Evolutionary conservation across 2,329 filamentous ascomycete species (phyloP).

Genomic region (Neofusicoccum parvum): DNA sequence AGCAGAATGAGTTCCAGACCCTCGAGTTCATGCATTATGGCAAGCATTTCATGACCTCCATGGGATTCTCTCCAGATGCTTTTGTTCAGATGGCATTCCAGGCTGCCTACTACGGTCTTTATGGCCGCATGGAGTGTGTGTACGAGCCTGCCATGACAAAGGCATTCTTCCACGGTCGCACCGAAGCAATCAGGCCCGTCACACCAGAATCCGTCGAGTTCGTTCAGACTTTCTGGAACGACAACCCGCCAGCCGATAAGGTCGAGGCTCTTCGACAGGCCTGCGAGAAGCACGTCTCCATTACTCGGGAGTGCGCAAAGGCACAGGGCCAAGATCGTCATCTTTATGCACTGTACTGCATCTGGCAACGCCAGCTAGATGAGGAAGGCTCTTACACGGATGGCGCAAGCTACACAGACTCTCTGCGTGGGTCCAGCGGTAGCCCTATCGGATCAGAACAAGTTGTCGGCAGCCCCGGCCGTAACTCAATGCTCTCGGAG

Average conservation of each 20-base stretch:
- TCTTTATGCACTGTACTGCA: constrained; percentile 88
- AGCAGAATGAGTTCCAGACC: constrained; percentile 94
- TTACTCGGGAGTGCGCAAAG: constrained; percentile 83
- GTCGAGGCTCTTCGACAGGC: constrained; percentile 82
- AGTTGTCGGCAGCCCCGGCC: constrained; percentile 55
- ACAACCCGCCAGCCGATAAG: constrained; percentile 80
- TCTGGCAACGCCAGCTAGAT: constrained; percentile 90
- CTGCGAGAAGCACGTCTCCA: constrained; percentile 77
- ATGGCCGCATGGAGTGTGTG: constrained; percentile 89
- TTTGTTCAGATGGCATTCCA: constrained; percentile 99
- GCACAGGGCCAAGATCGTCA: constrained; percentile 91
- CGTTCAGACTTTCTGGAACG: constrained; percentile 91
- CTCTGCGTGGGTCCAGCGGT: constrained; percentile 51
- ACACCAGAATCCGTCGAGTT: constrained; percentile 84
- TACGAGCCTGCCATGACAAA: constrained; percentile 99
- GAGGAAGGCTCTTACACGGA: constrained; percentile 62
- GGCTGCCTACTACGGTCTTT: constrained; percentile 95
- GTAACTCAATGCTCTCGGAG: constrained; percentile 53
- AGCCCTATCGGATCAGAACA: constrained; percentile 38
- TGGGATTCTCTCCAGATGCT: constrained; percentile 95
- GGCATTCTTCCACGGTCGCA: constrained; percentile 86
- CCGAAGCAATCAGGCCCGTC: constrained; percentile 87
- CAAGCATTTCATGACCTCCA: constrained; percentile 96
- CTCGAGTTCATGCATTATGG: constrained; percentile 88
- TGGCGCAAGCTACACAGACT: constrained; percentile 57